A percentile compares a stretch with the other conserved stretches of the same genome.
phyloP scores from a whole-genome alignment of 495 filamentous ascomycete species.

The Penicillium tannophilum region DNA sequence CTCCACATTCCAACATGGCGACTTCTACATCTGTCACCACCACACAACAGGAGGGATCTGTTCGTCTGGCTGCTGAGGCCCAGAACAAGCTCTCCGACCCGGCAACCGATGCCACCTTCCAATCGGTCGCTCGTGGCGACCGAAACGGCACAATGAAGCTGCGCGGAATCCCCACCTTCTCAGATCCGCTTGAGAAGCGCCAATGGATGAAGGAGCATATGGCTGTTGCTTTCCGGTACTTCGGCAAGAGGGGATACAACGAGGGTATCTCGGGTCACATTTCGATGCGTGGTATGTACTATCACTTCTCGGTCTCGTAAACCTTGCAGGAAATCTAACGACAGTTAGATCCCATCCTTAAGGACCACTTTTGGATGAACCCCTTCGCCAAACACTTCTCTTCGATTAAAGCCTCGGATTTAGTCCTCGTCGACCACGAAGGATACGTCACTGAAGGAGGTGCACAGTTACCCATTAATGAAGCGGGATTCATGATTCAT shows the following conservation, averaged over 20 bases:
- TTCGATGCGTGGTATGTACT: conserved; percentile 45
- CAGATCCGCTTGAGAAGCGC: conserved; percentile 59
- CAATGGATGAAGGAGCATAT: conserved; percentile 72
- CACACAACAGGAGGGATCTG: conserved; percentile 19
- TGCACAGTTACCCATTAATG: conserved; percentile 55
- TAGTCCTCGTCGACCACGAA: conserved; percentile 53
- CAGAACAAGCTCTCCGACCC: conserved; percentile 29
- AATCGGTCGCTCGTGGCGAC: conserved; percentile 43
- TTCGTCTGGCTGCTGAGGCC: conserved; percentile 26
- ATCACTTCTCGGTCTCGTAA: not conserved
- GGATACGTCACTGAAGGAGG: conserved; percentile 56
- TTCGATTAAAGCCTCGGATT: conserved; percentile 27
- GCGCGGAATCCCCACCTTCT: conserved; percentile 59
- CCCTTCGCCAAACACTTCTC: conserved; percentile 12
- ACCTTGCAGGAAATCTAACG: conserved; percentile 2
- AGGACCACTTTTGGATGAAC: conserved; percentile 24
- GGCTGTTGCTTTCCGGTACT: conserved; percentile 71
- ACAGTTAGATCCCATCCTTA: conserved; percentile 24
- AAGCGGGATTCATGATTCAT: conserved; percentile 71
- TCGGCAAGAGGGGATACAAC: conserved; percentile 68
- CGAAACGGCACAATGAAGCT: conserved; percentile 49
- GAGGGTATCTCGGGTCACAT: conserved; percentile 72
- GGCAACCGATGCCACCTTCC: conserved; percentile 35
- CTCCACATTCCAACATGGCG: conserved; percentile 19
- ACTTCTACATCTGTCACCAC: conserved; percentile 21